Conservation (phyloP, 176 grass and related monocot genomes). For the Sorghum bicolor region DNA sequence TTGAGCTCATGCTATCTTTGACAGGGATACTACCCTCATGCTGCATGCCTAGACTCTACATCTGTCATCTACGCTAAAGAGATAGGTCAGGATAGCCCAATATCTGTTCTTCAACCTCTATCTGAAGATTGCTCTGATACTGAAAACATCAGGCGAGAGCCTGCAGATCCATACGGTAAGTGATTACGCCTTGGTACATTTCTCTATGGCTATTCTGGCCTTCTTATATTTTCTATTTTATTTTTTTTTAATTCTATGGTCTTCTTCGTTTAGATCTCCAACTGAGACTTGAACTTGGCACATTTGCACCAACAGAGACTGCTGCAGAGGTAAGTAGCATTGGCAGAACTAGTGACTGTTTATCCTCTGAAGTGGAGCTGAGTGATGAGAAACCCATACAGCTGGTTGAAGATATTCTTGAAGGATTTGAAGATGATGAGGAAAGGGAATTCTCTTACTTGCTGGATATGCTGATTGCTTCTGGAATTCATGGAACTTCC, state of each 20-base stretch:
- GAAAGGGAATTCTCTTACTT: constrained; percentile 89
- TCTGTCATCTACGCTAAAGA: constrained; percentile 32
- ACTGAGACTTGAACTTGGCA: constrained; percentile 21
- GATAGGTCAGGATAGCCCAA: constrained; percentile 49
- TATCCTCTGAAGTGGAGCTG: neutral
- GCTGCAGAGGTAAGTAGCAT: neutral
- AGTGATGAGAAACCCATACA: constrained; percentile 28
- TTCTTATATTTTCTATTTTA: neutral
- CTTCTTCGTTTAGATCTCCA: constrained; percentile 37
- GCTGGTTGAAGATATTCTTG: constrained; percentile 47
- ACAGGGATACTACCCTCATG: constrained; percentile 35
- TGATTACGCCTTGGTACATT: neutral
- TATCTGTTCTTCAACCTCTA: constrained; percentile 63
- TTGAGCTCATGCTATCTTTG: neutral
- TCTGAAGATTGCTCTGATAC: constrained; percentile 33
- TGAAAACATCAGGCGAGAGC: constrained; percentile 27
- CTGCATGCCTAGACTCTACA: constrained; percentile 5
- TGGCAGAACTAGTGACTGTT: neutral
- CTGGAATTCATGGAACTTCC: constrained; percentile 58
- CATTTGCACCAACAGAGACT: constrained; percentile 14
- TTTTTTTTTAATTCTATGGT: neutral
- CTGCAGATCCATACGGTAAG: constrained; percentile 44
- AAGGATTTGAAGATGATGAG: constrained; percentile 70
- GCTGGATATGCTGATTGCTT: constrained; percentile 70
- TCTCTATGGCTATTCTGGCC: neutral